Percentiles rank a stretch among this genome's conserved stretches.
Conservation (phyloP, 2,329 filamentous ascomycete genomes). For the Venturiaceae sp. region DNA sequence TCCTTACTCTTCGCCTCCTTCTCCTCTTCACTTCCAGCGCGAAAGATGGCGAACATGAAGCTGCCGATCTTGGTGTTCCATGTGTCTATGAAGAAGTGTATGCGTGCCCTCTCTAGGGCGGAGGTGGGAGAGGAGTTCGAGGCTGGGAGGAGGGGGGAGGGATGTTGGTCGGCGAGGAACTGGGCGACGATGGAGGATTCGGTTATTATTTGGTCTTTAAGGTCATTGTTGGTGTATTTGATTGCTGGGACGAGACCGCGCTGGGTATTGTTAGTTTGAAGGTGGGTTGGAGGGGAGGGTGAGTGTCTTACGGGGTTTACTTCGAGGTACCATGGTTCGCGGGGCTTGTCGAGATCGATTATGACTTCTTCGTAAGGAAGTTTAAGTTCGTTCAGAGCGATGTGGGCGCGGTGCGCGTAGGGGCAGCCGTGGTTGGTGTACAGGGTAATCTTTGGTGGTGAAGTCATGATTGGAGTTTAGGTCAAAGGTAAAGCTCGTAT, state of each 20-base stretch:
- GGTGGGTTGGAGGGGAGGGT: neutral
- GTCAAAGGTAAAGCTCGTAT: too few relatives aligned
- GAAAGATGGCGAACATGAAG: constrained; percentile 36
- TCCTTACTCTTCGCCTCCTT: constrained; percentile 38
- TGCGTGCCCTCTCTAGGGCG: constrained; percentile 54
- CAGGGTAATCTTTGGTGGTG: constrained; percentile 44
- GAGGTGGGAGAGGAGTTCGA: constrained; percentile 39
- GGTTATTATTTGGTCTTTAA: constrained; percentile 52
- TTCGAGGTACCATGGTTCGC: constrained; percentile 63
- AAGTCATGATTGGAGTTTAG: neutral
- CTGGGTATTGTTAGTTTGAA: constrained; percentile 16
- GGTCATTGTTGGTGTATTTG: constrained; percentile 43
- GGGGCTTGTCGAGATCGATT: constrained; percentile 60
- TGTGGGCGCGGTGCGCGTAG: constrained; percentile 68
- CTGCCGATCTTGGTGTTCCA: constrained; percentile 53
- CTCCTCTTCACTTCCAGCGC: constrained; percentile 39
- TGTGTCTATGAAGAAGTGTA: constrained; percentile 64
- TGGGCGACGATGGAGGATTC: constrained; percentile 66
- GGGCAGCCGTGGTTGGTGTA: constrained; percentile 65
- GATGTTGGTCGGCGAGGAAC: constrained; percentile 61
- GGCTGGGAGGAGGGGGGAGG: constrained; percentile 55
- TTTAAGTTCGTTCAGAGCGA: constrained; percentile 56
- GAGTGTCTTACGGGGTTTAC: constrained; percentile 53
- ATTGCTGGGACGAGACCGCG: constrained; percentile 67
- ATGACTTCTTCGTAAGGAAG: constrained; percentile 60